Base-by-base conservation (phyloP, 495 filamentous ascomycete species). In the Penicillium macrosclerotiorum region DNA sequence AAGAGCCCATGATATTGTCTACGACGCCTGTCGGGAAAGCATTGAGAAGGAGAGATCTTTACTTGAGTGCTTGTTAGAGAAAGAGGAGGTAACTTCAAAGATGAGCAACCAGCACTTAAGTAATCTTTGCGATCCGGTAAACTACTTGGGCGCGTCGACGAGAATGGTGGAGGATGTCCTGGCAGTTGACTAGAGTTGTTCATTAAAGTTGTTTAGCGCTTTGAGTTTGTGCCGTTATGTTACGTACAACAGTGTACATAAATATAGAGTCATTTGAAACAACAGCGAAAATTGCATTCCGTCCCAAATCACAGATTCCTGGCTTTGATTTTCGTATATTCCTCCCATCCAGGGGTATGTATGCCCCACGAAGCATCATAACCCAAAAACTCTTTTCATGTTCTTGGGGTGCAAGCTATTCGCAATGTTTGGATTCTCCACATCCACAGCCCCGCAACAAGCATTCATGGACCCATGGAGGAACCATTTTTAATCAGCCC, bases 101-200 rank as follows among this genome's bases (percentile, higher is more conserved):
- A 64, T 80, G 46, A 59, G 50, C n/a, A 42, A 46, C 26, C 61
- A 69, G 36, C 55, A 58, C 18, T 49, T 80, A 25, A 46, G 45
- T 31, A 41, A 58, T 13, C 49, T 80, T 13, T 78, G 76, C 57
- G 71, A 77, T 47, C 72, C 73, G 3, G 62, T 65, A 4, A 76
- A 78, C 32, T 78, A 80, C 49, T 47, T 78, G 32, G 76, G 76
- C 4, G 66, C 71, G 23, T 69, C 64, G 6, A 53, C 52, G 17
- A 41, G 63, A 29, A 78, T 78, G 75, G 73, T 78, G 13, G 75
- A 80, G 47, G 66, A 73, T 55, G 71, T 77, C 22, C 50, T 79
- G 37, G 65, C 67, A 23, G 30, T 65, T 9, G 45, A 63, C 17
- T 36, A 12, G n/a, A 8, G 5, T 36, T 11, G 18, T 4, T 18